Percentiles rank a stretch among this genome's conserved stretches.
phyloP scores from a whole-genome alignment of 768 basidiomycete species.

The Suillus brevipes region DNA sequence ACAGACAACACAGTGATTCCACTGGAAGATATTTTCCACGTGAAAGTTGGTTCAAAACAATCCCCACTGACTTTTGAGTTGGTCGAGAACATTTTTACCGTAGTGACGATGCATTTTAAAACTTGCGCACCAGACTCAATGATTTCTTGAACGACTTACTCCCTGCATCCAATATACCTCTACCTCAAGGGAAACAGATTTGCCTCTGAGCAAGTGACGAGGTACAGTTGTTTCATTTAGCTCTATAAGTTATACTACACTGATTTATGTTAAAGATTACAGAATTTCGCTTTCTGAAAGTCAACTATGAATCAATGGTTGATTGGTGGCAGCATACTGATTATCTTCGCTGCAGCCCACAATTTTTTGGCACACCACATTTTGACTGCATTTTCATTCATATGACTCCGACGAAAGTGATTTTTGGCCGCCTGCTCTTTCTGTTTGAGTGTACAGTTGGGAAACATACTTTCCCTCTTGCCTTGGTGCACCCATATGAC shows the following conservation, averaged over 20 bases:
- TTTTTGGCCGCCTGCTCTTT: constrained; percentile 22
- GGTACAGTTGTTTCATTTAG: constrained; percentile 3
- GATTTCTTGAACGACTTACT: constrained; percentile 2
- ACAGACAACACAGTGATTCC: not conserved
- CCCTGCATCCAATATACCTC: not conserved
- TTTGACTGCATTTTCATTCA: constrained; percentile 32
- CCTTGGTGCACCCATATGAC: constrained; percentile 25
- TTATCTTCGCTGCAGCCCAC: constrained; percentile 30
- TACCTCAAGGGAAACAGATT: constrained; percentile 1
- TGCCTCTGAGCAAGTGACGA: not conserved
- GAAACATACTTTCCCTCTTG: not conserved
- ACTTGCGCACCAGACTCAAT: too few species aligned
- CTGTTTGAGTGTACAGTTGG: constrained; percentile 21
- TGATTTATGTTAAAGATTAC: constrained; percentile 20
- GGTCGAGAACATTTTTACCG: too few species aligned
- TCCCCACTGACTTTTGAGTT: not conserved
- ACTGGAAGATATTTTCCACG: constrained; percentile 4
- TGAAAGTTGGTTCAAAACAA: constrained; percentile 7
- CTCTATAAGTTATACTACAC: not conserved
- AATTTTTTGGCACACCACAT: constrained; percentile 27
- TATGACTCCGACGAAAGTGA: constrained; percentile 7
- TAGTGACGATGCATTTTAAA: too few species aligned
- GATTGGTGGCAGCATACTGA: constrained; percentile 31
- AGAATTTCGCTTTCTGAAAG: constrained; percentile 25
- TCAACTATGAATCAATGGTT: constrained; percentile 28